Base-by-base conservation (phyloP, 75 land plant species). In the Ceratopteris richardii region DNA sequence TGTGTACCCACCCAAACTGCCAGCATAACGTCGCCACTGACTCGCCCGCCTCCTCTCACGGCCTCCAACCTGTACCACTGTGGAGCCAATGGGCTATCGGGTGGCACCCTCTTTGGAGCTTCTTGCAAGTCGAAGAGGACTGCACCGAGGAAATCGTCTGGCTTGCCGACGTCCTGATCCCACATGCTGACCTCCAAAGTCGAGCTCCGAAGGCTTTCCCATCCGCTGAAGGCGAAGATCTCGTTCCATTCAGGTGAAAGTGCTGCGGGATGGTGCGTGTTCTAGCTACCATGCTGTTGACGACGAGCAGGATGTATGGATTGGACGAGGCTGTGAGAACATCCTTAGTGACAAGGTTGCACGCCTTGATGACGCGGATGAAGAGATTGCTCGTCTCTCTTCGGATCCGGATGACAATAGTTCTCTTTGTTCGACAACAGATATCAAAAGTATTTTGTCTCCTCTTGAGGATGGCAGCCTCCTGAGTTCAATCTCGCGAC, bases 1-100 rank as follows among this genome's bases (percentile, higher is more conserved):
- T 86, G 86, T 1, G 90, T 82, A 10, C 90, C 90, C 58, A 68
- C 56, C 90, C 90, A 86, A 2, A 80, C 80, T 0, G 83, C 80
- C 18, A 86, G 72, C 90, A 86, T 86, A 1, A 86, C 17, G 61
- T 86, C 83, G n/a, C 85, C 90, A 0, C 36, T 36, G 11, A 25
- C 25, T 18, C 23, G 10, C 58, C 66, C 62, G 0, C 51, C 62
- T 1, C 74, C 72, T 24, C 74, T 66, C 64, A 61, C 71, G 41
- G 80, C 73, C 59, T 44, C 78, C 62, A 86, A 41, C 46, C 46
- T 48, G 68, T 82, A 75, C 90, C 90, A 86, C 50, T 76, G 71
- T 4, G 90, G 90, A 14, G 90, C 90, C 44, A 86, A 58, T 1
- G 90, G 90, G 40, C 79, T 63, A 33, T 82, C 90, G 0, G 90